Evolutionary conservation across 352 stramenopile genomes (phyloP), one percentile per base, ranked within the genome.

Genomic region (Globisporangium takayamanum): DNA sequence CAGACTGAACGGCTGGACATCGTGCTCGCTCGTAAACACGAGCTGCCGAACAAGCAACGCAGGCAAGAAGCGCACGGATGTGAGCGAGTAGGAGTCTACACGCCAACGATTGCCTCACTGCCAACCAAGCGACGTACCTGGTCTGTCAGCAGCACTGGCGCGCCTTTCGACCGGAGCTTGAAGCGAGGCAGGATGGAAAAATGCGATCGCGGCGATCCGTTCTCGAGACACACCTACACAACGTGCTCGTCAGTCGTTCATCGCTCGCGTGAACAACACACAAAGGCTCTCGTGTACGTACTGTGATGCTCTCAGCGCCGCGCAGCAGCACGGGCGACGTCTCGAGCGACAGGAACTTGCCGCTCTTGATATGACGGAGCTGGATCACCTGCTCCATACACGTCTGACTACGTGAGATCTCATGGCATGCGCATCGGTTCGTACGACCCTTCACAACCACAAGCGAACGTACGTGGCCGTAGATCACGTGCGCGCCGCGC

Each of bases 161-260:
- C 66, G 25, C 80, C 80, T 69, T 79, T 86, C 12, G 78, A 73
- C 6, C 80, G 72, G 15, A 88, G 64, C 51, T 90, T 88, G 60
- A 87, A 88, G 0, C 78, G 71, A 14, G 78, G 80, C 5, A 88
- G 44, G 15, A 85, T 64, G 16, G 53, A 73, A 36, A 90, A 84
- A 30, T 88, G 68, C 0, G 74, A 74, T 28, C 66, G 68, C 11
- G 74, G 69, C 0, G 76, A 83, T 1, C 74, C 78, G 10, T 46
- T 63, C 22, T 76, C 70, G 18, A 90, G 52, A 44, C 67, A 81
- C 11, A 87, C 69, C 80, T 90, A 39, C 50, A 48, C 10, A 25
- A 8, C 33, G 30, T 22, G 5, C 30, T 54, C 11, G 4, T 15
- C 26, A 33, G 2, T 22, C 2, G 14, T 44, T 45, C 39, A 41